Evolutionary conservation across 2,329 filamentous ascomycete genomes (phyloP), one percentile per base, ranked within the genome.

Genomic region (Xylariaceae sp.): DNA sequence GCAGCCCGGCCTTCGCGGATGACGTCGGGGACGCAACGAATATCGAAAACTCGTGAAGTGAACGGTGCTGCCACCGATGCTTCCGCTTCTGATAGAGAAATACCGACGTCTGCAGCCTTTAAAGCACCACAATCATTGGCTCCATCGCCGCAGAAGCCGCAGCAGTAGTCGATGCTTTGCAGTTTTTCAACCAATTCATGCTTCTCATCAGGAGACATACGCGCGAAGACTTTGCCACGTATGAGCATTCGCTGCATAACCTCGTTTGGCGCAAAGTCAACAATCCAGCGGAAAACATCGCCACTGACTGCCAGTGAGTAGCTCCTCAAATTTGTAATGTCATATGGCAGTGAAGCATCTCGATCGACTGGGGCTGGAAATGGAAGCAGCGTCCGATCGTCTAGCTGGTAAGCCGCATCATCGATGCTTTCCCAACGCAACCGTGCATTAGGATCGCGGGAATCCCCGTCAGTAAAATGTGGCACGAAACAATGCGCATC

Each of bases 121-220:
- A 98, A 72, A 6, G 93, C 94, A 51, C 91, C 93, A 54, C 93
- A 98, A 63, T 98, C 93, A 60, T 98, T 98, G 19, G 93, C 93
- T 31, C 93, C 93, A 61, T 98, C 93, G 34, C 93, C 93, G 57
- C 93, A 98, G 67, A 98, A 98, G 19, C 93, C 93, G 52, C 83
- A 88, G 54, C 87, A 95, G 64, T 96, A 98, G 61, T 90, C 91
- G 50, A 98, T 89, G 54, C 87, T 91, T 62, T 98, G 94, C 3
- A 98, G 75, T 63, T 96, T 98, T 63, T 97, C 93, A 2, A 98
- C 89, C 2, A 98, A 73, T 63, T 98, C 94, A 60, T 96, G 90
- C 63, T 98, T 98, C 64, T 98, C 93, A 60, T 98, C 94, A 0
- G 93, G 94, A 2, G 91, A 97, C 93, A 98, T 98, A 53, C 93